Evolutionary conservation across 2,329 filamentous ascomycete species (phyloP).

Genomic region (Monosporascus ibericus): DNA sequence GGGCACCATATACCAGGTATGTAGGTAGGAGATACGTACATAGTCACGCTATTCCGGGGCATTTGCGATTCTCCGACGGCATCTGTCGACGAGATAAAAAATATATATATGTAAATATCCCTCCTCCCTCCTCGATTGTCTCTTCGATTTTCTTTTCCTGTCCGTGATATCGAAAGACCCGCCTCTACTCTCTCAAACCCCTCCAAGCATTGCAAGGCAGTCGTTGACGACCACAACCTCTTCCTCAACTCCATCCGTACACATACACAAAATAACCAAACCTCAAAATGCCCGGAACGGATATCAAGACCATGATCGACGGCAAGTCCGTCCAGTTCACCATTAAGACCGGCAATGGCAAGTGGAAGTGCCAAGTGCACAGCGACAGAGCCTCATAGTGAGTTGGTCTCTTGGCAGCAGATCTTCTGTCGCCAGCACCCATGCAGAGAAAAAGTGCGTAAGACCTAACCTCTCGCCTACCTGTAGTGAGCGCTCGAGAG

Average conservation of each 20-base stretch:
- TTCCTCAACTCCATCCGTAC: not conserved
- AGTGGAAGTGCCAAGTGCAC: slow-evolving; percentile 26
- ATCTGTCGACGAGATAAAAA: not conserved
- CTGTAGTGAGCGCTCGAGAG: slow-evolving; percentile 13
- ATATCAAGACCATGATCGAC: slow-evolving; percentile 21
- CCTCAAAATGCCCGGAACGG: slow-evolving; percentile 22
- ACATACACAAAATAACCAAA: not conserved
- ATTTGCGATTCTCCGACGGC: not conserved
- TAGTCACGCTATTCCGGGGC: not conserved
- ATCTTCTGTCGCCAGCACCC: no score
- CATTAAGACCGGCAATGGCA: slow-evolving; percentile 23
- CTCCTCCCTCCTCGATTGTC: not conserved
- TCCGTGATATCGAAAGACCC: not conserved
- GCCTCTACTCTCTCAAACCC: not conserved
- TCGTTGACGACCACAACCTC: not conserved
- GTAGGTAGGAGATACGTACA: not conserved
- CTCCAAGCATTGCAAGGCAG: not conserved
- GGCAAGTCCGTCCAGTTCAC: slow-evolving; percentile 24
- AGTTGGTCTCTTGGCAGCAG: slow-evolving; percentile 9
- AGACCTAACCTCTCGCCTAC: slow-evolving; percentile 2
- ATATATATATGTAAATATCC: not conserved
- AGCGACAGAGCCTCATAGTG: slow-evolving; percentile 25
- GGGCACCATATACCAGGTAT: not conserved
- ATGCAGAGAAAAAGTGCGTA: slow-evolving; percentile 1
- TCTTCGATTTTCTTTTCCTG: not conserved